Evolutionary conservation across 2,329 filamentous ascomycete species (phyloP).

Genomic region (Aspergillus sp.): DNA sequence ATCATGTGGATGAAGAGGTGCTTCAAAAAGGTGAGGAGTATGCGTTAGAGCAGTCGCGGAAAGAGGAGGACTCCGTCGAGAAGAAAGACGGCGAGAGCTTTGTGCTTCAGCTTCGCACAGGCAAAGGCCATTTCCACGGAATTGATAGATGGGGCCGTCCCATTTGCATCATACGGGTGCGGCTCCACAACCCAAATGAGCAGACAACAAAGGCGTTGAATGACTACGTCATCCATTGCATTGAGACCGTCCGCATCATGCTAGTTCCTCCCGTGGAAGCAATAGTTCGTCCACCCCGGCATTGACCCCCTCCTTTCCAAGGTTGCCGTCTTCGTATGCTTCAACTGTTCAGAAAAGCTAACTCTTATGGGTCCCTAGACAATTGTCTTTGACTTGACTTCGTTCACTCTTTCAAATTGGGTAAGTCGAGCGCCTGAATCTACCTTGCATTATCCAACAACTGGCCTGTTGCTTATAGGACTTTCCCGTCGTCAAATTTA

Average conservation of each 20-base stretch:
- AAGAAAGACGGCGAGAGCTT: constrained; percentile 74
- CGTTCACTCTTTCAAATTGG: constrained; percentile 58
- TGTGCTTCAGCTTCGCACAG: constrained; percentile 75
- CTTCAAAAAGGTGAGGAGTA: constrained; percentile 70
- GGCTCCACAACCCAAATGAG: constrained; percentile 76
- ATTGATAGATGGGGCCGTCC: constrained; percentile 77
- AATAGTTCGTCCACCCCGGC: constrained; percentile 59
- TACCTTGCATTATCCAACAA: too few relatives aligned
- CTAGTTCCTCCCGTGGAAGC: constrained; percentile 78
- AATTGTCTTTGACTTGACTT: constrained; percentile 91
- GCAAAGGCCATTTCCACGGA: constrained; percentile 88
- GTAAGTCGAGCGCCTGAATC: too few relatives aligned
- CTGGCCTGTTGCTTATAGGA: too few relatives aligned
- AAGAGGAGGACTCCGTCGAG: constrained; percentile 48
- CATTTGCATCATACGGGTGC: constrained; percentile 77
- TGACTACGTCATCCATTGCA: constrained; percentile 84
- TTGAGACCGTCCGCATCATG: constrained; percentile 85
- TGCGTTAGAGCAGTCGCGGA: constrained; percentile 59
- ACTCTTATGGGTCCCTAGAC: not conserved
- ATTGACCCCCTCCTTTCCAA: not conserved
- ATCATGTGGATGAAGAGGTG: constrained; percentile 83
- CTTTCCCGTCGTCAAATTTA: too few relatives aligned
- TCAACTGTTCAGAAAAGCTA: constrained; percentile 41
- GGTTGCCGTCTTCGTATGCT: not conserved
- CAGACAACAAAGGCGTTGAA: constrained; percentile 80